phyloP scores from a whole-genome alignment of 345 rosid species.

The Eucalyptus decipiens region DNA sequence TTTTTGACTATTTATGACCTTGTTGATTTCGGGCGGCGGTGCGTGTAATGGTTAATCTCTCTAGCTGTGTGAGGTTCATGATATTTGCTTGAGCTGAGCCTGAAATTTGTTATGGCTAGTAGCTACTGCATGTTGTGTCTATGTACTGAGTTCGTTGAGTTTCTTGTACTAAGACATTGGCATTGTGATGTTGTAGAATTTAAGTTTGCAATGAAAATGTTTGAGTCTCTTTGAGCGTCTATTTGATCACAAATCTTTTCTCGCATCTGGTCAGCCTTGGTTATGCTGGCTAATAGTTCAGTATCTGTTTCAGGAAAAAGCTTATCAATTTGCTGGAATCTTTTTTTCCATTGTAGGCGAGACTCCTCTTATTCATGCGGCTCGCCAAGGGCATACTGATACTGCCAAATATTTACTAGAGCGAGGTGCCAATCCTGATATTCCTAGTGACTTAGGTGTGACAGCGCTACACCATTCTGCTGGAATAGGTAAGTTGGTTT shows the following conservation, averaged over 20 bases:
- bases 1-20: not conserved
- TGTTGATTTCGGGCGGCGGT: not conserved
- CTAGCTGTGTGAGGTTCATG: not conserved
- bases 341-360: conserved; percentile 41
- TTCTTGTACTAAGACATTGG: not conserved
- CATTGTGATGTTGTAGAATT: not conserved
- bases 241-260: not conserved
- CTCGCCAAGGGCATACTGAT: conserved; percentile 72
- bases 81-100: not conserved
- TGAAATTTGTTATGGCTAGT: not conserved
- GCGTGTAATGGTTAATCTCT: not conserved
- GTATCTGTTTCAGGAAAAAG: not conserved
- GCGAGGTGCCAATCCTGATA: conserved; percentile 60
- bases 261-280: not conserved
- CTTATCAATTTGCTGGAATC: not conserved
- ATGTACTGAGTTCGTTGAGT: not conserved
- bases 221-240: not conserved
- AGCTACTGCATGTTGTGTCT: not conserved
- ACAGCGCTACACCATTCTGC: conserved; percentile 91
- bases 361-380: conserved; percentile 91
- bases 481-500: conserved; percentile 43
- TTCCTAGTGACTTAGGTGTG: conserved; percentile 76
- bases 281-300: not conserved
- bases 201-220: not conserved
- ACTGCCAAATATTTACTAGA: conserved; percentile 73